These are phyloP conservation scores for Liquidambar formosana DNA, from an alignment of 164 flowering plant species.

Conservation along the genomic window DNA sequence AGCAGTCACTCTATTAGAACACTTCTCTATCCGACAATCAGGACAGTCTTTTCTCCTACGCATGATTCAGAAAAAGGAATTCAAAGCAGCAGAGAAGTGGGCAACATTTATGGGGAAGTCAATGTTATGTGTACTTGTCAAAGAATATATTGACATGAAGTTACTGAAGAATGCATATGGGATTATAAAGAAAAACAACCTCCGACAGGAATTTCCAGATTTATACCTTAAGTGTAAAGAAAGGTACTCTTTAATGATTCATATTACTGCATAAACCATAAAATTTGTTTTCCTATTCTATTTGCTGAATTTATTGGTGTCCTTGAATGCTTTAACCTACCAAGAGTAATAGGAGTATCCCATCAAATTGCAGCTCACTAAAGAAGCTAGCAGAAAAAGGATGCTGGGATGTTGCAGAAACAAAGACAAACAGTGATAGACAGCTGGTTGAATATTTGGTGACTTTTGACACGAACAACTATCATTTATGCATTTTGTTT, in stretches of 20 bases:
- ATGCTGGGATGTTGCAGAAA: conserved; percentile 92
- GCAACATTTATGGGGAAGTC: conserved; percentile 88
- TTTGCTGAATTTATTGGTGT: background rate
- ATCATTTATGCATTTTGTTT: background rate
- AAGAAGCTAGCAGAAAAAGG: conserved; percentile 91
- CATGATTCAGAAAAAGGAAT: conserved; percentile 61
- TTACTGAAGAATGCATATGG: conserved; percentile 61
- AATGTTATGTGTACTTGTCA: conserved; percentile 64
- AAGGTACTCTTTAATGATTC: conserved; percentile 39
- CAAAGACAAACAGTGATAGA: conserved; percentile 49
- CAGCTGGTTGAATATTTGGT: conserved; percentile 83
- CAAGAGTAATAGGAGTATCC: background rate
- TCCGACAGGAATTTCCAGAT: conserved; percentile 75
- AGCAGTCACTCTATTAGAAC: conserved; percentile 70
- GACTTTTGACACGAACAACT: background rate
- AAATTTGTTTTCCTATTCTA: background rate
- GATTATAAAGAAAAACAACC: conserved; percentile 68
- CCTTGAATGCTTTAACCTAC: background rate
- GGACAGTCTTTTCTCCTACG: conserved; percentile 63
- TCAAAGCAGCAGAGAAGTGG: conserved; percentile 91
- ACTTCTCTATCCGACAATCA: conserved; percentile 63
- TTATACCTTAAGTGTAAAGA: conserved; percentile 65
- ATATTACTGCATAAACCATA: background rate
- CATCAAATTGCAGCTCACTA: conserved; percentile 52
- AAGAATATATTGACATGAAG: conserved; percentile 60